Conservation (phyloP, 768 basidiomycete genomes). For the Lepiota brunneoincarnata region DNA sequence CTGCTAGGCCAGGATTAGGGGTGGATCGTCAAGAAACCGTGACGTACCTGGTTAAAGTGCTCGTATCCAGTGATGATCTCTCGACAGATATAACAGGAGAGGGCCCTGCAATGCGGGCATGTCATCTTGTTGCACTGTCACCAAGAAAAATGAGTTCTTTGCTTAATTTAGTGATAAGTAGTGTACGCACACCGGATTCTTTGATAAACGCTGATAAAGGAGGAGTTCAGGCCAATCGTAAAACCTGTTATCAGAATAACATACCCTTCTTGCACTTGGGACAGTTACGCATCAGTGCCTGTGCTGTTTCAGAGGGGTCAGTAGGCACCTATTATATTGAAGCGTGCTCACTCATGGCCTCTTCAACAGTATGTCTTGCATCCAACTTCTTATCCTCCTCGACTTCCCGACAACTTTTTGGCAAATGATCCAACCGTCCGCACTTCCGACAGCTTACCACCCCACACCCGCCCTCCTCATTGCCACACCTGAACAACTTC, state of each 20-base stretch:
- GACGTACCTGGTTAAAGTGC: constrained; percentile 60
- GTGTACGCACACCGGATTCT: constrained; percentile 61
- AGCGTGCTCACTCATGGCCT: constrained; percentile 78
- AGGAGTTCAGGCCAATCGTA: constrained; percentile 2
- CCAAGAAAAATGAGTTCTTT: constrained; percentile 1
- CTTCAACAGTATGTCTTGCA: constrained; percentile 78
- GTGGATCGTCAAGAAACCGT: neutral
- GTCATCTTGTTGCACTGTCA: constrained; percentile 89
- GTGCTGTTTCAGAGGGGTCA: constrained; percentile 38
- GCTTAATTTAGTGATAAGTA: neutral
- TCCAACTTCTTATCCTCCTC: constrained; percentile 75
- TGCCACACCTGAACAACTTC: constrained; percentile 56
- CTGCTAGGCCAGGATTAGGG: constrained; percentile 12
- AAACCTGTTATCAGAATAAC: constrained; percentile 3
- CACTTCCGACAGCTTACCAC: constrained; percentile 79
- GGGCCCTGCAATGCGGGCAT: constrained; percentile 65
- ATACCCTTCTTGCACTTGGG: constrained; percentile 81
- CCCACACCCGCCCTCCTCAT: constrained; percentile 67
- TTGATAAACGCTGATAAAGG: constrained; percentile 69
- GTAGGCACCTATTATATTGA: neutral
- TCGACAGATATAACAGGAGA: constrained; percentile 86
- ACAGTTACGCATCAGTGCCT: constrained; percentile 84
- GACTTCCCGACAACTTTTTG: constrained; percentile 77
- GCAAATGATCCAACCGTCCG: constrained; percentile 81
- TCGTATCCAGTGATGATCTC: constrained; percentile 72